Evolutionary conservation across 2,329 filamentous ascomycete genomes (phyloP), one percentile per base, ranked within the genome.

Genomic region (Aspergillus transmontanensis): DNA sequence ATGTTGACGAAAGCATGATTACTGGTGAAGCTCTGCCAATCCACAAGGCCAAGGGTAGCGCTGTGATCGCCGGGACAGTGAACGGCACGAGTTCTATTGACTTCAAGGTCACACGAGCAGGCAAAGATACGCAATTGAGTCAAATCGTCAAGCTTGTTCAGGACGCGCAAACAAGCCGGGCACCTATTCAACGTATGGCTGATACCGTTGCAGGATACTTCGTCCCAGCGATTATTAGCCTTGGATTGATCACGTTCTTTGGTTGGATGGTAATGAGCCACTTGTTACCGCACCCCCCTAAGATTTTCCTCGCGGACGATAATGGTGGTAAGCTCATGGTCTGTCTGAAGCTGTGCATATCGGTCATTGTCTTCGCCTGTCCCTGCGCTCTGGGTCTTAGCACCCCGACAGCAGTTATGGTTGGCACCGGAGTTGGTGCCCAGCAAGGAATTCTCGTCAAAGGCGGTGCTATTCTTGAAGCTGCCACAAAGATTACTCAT

Each of bases 91-190:
- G 95, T 3, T 89, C 94, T 55, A 83, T 97, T 45, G 95, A 98
- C 76, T 95, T 98, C 78, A 89, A 91, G 50, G 95, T 99, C 63
- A 96, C 92, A 4, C 88, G 94, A 70, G 94, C 94, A 41, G 95
- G 95, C 56, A 90, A 94, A 66, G 94, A 99, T 74, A 99, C 95
- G 0, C 94, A 98, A 76, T 89, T 99, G 61, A 97, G 93, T 78
- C 95, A 98, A 79, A 99, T 99, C 68, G 95, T 99, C 66, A 95
- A 94, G 78, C 86, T 98, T n/a, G 95, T 99, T 0, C 95, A 99
- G 78, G 93, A 97, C 76, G 95, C 95, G 3, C 95, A 99, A 78
- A 98, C 94, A 2, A 94, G 89, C 58, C 88, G 95, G 45, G 95
- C 95, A 9, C 95, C 95, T 0, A 99, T 99, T 64, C 95, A 99